Evolutionary conservation across 2,329 filamentous ascomycete species (phyloP).

Genomic region (Herpotrichia juniperi): DNA sequence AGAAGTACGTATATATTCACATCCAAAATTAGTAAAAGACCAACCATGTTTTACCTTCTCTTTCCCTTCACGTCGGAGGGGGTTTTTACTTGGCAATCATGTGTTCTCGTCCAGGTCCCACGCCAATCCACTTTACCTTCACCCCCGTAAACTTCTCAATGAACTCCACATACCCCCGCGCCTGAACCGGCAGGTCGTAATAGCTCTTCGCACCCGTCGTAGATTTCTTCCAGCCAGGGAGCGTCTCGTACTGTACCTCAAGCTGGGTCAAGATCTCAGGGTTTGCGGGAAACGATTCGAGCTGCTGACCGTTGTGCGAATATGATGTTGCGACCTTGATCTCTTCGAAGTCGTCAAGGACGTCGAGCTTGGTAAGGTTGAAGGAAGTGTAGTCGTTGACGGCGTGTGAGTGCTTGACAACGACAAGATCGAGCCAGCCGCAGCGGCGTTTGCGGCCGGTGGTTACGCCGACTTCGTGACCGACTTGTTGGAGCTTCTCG

Average conservation of each 20-base stretch:
- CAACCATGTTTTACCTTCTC: background rate
- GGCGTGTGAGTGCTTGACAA: slow-evolving; percentile 68
- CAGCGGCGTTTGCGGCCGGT: slow-evolving; percentile 68
- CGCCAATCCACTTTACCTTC: slow-evolving; percentile 69
- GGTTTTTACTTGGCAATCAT: slow-evolving; percentile 61
- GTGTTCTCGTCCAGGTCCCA: slow-evolving; percentile 68
- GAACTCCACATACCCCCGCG: slow-evolving; percentile 69
- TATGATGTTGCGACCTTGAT: slow-evolving; percentile 80
- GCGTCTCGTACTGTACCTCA: slow-evolving; percentile 70
- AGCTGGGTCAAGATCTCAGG: slow-evolving; percentile 62
- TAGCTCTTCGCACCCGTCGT: slow-evolving; percentile 67
- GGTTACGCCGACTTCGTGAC: slow-evolving; percentile 61
- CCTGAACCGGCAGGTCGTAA: slow-evolving; percentile 67
- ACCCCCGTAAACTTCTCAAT: slow-evolving; percentile 71
- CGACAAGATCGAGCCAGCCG: slow-evolving; percentile 71
- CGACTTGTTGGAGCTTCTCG: slow-evolving; percentile 62
- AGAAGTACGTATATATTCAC: no score
- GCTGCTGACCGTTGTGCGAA: slow-evolving; percentile 59
- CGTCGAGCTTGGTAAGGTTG: slow-evolving; percentile 71
- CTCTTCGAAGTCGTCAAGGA: slow-evolving; percentile 75
- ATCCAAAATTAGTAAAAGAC: no score
- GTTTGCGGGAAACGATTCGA: slow-evolving; percentile 71
- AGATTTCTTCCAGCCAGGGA: slow-evolving; percentile 71
- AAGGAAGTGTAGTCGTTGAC: slow-evolving; percentile 72
- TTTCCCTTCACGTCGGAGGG: background rate